Percentiles rank a stretch among this genome's conserved stretches.
These are phyloP conservation scores for Boletus vermiculosoides DNA, from an alignment of 768 basidiomycete genomes.

Conservation along the genomic window DNA sequence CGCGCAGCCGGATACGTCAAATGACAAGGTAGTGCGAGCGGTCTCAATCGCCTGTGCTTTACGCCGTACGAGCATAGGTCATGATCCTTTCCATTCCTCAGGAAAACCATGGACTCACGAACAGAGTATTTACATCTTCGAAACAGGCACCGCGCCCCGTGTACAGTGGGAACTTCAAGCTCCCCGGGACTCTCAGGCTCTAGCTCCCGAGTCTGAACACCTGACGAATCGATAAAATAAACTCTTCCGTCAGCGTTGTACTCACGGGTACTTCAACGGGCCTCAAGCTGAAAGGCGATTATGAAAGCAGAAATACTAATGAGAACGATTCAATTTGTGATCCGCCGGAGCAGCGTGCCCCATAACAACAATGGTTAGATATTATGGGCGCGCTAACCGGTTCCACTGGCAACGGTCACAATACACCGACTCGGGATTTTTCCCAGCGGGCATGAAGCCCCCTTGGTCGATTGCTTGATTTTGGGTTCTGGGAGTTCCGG, in stretches of 20 bases:
- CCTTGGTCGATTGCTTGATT: background rate
- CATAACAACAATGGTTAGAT: background rate
- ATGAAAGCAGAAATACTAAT: background rate
- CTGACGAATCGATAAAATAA: background rate
- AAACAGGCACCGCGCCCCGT: background rate
- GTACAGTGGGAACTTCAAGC: background rate
- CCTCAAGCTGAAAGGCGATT: background rate
- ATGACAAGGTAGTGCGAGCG: background rate
- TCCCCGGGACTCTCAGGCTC: background rate
- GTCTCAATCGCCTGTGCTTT: background rate
- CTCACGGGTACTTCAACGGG: background rate
- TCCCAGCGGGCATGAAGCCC: background rate
- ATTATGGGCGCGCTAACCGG: background rate
- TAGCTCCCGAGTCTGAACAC: background rate
- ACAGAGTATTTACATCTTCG: background rate
- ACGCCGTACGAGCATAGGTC: background rate
- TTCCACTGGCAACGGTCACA: background rate
- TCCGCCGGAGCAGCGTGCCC: background rate
- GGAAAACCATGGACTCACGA: background rate
- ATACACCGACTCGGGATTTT: background rate
- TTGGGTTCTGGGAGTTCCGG: background rate
- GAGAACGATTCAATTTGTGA: background rate
- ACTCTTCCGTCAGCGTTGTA: background rate
- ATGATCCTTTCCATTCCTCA: background rate
- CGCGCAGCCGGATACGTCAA: constrained; percentile 19